These are phyloP conservation scores for Exophiala sp. DNA, from an alignment of 2,329 filamentous ascomycete genomes.

Conservation along the genomic window DNA sequence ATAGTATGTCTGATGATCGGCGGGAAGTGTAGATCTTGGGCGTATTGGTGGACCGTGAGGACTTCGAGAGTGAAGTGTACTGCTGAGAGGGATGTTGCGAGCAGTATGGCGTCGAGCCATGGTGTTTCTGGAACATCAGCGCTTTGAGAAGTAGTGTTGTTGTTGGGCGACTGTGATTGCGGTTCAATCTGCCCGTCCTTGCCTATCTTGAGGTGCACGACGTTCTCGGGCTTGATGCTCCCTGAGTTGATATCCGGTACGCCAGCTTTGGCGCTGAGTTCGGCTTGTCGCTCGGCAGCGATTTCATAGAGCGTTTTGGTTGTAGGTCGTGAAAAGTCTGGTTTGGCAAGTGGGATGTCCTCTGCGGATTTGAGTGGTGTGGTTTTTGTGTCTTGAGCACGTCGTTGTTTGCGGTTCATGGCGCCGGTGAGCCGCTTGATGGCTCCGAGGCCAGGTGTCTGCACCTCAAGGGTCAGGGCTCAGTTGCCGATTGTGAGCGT, in stretches of 20 bases:
- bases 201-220: constrained; percentile 26
- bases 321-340: constrained; percentile 14
- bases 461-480: too few species aligned
- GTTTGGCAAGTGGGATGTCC: constrained; percentile 21
- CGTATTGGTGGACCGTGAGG: constrained; percentile 47
- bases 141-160: not conserved
- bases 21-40: constrained; percentile 31
- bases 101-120: constrained; percentile 41
- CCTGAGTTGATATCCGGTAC: constrained; percentile 31
- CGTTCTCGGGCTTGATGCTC: constrained; percentile 17
- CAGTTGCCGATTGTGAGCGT: too few species aligned
- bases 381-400: constrained; percentile 15
- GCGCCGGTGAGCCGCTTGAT: too few species aligned
- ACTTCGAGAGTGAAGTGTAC: constrained; percentile 46
- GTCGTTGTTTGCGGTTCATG: constrained; percentile 27
- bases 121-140: constrained; percentile 10
- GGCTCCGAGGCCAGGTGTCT: too few species aligned
- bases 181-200: constrained; percentile 21
- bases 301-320: constrained; percentile 44
- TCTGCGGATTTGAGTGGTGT: constrained; percentile 14
- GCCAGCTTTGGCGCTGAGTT: constrained; percentile 28
- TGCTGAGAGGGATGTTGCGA: constrained; percentile 41
- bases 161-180: not conserved
- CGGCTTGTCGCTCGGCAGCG: constrained; percentile 42
- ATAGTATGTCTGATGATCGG: constrained; percentile 33